Evolutionary conservation across 192 early-diverging fungal species (phyloP).

Genomic region (Linnemannia exigua): DNA sequence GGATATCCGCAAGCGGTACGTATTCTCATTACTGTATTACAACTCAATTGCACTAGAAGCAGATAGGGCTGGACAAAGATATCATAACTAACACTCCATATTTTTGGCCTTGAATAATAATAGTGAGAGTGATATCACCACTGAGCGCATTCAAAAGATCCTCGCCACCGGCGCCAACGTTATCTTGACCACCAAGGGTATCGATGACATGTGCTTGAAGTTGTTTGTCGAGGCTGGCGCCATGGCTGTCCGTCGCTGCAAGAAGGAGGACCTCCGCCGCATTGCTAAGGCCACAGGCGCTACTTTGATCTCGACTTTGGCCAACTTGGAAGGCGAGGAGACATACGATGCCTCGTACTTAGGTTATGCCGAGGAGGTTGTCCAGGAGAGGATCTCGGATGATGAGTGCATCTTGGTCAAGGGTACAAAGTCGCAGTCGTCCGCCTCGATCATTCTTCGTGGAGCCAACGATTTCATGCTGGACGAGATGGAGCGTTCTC

Average conservation of each 20-base stretch:
- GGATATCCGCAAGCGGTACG: conserved; percentile 89
- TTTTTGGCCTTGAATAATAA: neutral
- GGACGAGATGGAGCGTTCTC: conserved; percentile 98
- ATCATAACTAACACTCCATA: neutral
- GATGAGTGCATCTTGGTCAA: conserved; percentile 98
- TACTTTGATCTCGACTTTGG: conserved; percentile 92
- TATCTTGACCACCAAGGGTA: conserved; percentile 97
- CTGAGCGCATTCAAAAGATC: conserved; percentile 96
- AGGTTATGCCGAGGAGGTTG: conserved; percentile 96
- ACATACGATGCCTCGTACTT: conserved; percentile 92
- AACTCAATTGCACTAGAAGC: neutral
- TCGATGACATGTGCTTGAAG: conserved; percentile 99
- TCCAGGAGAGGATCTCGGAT: conserved; percentile 97
- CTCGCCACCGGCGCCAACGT: conserved; percentile 96
- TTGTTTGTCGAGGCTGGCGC: conserved; percentile 98
- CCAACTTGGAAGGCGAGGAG: conserved; percentile 98
- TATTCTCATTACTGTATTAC: neutral
- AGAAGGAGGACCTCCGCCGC: conserved; percentile 97
- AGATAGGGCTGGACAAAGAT: neutral
- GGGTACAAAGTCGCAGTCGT: conserved; percentile 90
- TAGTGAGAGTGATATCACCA: conserved; percentile 96
- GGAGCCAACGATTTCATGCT: conserved; percentile 99
- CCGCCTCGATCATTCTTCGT: conserved; percentile 95
- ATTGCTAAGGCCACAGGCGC: conserved; percentile 98
- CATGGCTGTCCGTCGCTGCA: conserved; percentile 95